phyloP scores from a whole-genome alignment of 257 asterid genomes.

The Salvia miltiorrhiza region DNA sequence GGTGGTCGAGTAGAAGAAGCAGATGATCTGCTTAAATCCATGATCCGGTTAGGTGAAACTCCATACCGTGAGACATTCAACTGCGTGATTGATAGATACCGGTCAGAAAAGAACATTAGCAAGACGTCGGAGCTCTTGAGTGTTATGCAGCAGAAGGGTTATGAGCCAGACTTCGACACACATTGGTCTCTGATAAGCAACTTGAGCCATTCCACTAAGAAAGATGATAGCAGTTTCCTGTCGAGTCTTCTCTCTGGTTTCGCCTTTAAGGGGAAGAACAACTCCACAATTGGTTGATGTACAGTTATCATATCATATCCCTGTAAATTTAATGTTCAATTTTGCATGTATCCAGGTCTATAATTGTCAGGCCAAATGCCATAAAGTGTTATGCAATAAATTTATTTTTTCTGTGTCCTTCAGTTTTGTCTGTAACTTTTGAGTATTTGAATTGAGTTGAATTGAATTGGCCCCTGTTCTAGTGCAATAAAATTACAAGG shows the following conservation, averaged over 20 bases:
- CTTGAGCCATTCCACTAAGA: constrained; percentile 40
- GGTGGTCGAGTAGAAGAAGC: constrained; percentile 52
- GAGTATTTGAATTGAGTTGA: neutral
- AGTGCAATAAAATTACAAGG: no score
- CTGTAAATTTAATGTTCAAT: neutral
- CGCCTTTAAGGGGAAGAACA: constrained; percentile 27
- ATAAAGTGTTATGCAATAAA: no score
- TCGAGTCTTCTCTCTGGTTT: constrained; percentile 69
- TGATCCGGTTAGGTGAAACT: constrained; percentile 54
- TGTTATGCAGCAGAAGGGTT: constrained; percentile 70
- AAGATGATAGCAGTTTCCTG: constrained; percentile 44
- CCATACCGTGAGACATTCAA: constrained; percentile 62
- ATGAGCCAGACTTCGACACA: constrained; percentile 72
- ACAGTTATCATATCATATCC: neutral
- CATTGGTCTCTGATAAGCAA: constrained; percentile 86
- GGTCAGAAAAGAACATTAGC: constrained; percentile 37
- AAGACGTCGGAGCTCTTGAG: constrained; percentile 54
- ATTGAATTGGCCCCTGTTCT: no score
- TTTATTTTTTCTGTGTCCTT: neutral
- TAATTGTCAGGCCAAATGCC: neutral
- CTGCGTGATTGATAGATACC: constrained; percentile 42
- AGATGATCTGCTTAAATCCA: constrained; percentile 45
- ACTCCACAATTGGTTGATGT: constrained; percentile 1
- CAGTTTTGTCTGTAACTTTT: neutral
- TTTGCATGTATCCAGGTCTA: neutral